These are phyloP conservation scores for Thyridium curvatum DNA, from an alignment of 2,329 filamentous ascomycete genomes.

Conservation along the genomic window DNA sequence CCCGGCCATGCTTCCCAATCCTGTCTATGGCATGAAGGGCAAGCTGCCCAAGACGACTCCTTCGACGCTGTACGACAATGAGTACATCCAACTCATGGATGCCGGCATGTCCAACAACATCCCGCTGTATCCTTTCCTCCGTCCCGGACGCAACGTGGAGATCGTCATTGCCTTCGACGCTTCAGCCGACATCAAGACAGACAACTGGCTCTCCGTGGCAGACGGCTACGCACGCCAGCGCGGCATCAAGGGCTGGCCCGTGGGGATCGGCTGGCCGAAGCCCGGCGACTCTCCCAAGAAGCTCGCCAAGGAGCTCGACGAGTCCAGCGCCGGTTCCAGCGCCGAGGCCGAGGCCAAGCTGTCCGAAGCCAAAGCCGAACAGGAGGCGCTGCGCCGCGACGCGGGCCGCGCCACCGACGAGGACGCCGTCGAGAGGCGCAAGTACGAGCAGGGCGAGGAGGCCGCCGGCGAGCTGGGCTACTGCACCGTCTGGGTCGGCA, in stretches of 20 bases:
- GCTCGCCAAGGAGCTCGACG: conserved; percentile 58
- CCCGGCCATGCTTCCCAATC: conserved; percentile 87
- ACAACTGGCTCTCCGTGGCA: conserved; percentile 93
- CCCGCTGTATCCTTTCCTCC: conserved; percentile 87
- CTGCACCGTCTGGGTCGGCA: conserved; percentile 90
- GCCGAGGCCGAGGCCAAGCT: conserved; percentile 60
- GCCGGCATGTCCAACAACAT: conserved; percentile 98
- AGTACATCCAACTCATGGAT: conserved; percentile 84
- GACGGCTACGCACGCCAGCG: conserved; percentile 90
- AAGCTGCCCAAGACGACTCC: conserved; percentile 72
- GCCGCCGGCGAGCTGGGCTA: conserved; percentile 65
- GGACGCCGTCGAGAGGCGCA: conserved; percentile 13
- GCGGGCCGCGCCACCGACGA: conserved; percentile 8
- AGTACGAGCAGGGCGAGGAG: conserved; percentile 34
- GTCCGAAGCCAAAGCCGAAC: conserved; percentile 47
- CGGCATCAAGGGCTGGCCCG: conserved; percentile 87
- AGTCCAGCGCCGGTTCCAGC: conserved; percentile 56
- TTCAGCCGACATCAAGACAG: conserved; percentile 84
- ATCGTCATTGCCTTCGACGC: conserved; percentile 91
- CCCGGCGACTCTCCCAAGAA: conserved; percentile 49
- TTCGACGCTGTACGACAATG: conserved; percentile 61
- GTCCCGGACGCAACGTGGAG: conserved; percentile 83
- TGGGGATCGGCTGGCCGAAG: conserved; percentile 90
- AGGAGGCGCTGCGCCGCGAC: conserved; percentile 24
- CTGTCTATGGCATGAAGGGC: conserved; percentile 72